Evolutionary conservation across 129 eudicot species (phyloP).

Genomic region (Tagetes erecta): DNA sequence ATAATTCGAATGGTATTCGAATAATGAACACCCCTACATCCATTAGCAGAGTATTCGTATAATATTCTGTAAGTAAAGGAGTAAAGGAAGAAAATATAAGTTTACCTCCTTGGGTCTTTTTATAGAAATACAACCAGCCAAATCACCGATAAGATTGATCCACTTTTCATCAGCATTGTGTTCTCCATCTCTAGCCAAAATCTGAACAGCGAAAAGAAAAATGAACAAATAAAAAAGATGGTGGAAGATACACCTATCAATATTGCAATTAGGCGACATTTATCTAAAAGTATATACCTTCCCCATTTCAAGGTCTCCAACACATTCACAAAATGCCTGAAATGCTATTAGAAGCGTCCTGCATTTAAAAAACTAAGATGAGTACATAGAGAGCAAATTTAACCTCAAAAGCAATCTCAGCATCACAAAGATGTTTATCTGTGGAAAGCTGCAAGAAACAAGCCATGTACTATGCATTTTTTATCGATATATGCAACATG

Average conservation of each 20-base stretch:
- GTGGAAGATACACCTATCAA: neutral
- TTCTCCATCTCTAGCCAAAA: slow-evolving; percentile 89
- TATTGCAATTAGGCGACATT: slow-evolving; percentile 18
- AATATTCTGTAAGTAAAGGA: neutral
- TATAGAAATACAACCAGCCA: slow-evolving; percentile 80
- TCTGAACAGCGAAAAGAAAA: slow-evolving; percentile 42
- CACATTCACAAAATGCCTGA: slow-evolving; percentile 98
- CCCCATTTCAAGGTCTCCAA: slow-evolving; percentile 98
- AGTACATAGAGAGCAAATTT: neutral
- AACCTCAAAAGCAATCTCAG: neutral
- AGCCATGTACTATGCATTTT: slow-evolving; percentile 4
- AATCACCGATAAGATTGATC: slow-evolving; percentile 78
- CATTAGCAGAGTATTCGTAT: neutral
- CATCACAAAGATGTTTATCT: slow-evolving; percentile 11
- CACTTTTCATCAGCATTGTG: slow-evolving; percentile 80
- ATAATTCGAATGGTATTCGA: too few species aligned
- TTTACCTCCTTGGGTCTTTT: slow-evolving; percentile 96
- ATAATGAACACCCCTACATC: too few species aligned
- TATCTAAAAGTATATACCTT: slow-evolving; percentile 53
- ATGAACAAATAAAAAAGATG: neutral
- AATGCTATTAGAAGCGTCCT: slow-evolving; percentile 77
- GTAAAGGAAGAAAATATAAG: neutral
- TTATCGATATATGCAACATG: neutral
- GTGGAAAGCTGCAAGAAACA: neutral
- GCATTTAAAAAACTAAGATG: slow-evolving; percentile 26